These are phyloP conservation scores for Penicillium malachiteum DNA, from an alignment of 495 filamentous ascomycete species.

Conservation along the genomic window DNA sequence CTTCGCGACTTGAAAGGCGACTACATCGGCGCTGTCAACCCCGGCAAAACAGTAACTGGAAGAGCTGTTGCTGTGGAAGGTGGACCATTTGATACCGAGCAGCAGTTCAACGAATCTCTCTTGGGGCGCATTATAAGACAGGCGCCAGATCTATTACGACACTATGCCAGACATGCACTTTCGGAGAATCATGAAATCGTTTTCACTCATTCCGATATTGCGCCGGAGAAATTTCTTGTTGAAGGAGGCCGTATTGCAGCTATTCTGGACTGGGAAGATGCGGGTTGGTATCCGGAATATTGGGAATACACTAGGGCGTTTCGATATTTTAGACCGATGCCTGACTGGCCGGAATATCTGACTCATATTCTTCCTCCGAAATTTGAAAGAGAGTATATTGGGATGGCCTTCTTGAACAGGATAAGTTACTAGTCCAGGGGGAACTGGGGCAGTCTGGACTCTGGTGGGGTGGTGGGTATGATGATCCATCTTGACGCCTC, in stretches of 20 bases:
- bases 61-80: slow-evolving; percentile 12
- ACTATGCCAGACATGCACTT: slow-evolving; percentile 22
- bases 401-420: slow-evolving; percentile 4
- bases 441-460: too few species aligned
- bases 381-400: slow-evolving; percentile 16
- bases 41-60: slow-evolving; percentile 13
- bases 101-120: slow-evolving; percentile 28
- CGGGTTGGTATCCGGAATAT: slow-evolving; percentile 13
- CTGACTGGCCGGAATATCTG: slow-evolving; percentile 17
- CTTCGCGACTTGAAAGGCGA: slow-evolving; percentile 24
- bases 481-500: too few species aligned
- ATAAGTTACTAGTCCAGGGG: too few species aligned
- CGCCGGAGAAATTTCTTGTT: slow-evolving; percentile 22
- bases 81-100: slow-evolving; percentile 27
- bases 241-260: slow-evolving; percentile 16
- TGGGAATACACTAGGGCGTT: slow-evolving; percentile 13
- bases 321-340: slow-evolving; percentile 8
- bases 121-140: slow-evolving; percentile 14
- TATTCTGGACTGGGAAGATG: slow-evolving; percentile 20
- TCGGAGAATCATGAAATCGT: slow-evolving; percentile 23
- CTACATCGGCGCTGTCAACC: slow-evolving; percentile 26
- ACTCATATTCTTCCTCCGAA: slow-evolving; percentile 13
- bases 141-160: slow-evolving; percentile 14
- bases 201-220: slow-evolving; percentile 20
- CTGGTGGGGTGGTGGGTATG: too few species aligned